Evolutionary conservation across 192 early-diverging fungal species (phyloP), one percentile per base, ranked within the genome.

Genomic region (Blastocladiella britannica): DNA sequence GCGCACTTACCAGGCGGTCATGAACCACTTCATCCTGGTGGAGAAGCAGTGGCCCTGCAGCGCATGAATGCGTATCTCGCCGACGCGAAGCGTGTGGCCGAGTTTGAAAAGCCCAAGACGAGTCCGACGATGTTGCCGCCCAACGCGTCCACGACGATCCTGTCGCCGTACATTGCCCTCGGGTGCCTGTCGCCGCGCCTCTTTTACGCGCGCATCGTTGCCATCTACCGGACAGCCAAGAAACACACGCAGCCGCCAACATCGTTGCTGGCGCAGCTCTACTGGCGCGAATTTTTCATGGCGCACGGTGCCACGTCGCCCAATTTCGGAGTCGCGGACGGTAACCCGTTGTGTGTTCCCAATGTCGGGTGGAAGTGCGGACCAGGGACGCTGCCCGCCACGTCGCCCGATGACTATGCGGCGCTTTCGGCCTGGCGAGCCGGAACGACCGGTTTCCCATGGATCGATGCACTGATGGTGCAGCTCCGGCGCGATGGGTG

Each of bases 391-490:
- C 3, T 22, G 25, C 51, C 7, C 29, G 26, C 15, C 22, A 9
- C 22, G 22, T 25, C 56, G 28, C 52, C 51, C 9, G 53, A 25
- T n/a, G 53, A 51, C 18, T 51, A 52, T 29, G 53, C 24, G 28
- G 24, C 22, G 26, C 55, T 67, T 7, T 30, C 27, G 9, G 62
- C 61, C 1, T 67, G 53, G 54, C 26, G 12, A 15, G 51, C 54
- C 3, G 67, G 59, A 5, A 43, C 28, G 23, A 68, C 67, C 8
- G 67, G 67, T 0, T 68, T 43, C 52, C 67, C 67, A 5, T 68
- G 67, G 67, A 68, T 68, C 26, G 67, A 68, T 28, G 63, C 67
- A 4, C 24, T 55, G 4, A 68, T 68, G 67, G 24, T 24, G 5
- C 67, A 68, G 52, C 54, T 68, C 25, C 26, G 51, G n/a, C 53